Evolutionary conservation across 1,284 basidiomycete genomes (phyloP).

Genomic region (Malassezia nana): DNA sequence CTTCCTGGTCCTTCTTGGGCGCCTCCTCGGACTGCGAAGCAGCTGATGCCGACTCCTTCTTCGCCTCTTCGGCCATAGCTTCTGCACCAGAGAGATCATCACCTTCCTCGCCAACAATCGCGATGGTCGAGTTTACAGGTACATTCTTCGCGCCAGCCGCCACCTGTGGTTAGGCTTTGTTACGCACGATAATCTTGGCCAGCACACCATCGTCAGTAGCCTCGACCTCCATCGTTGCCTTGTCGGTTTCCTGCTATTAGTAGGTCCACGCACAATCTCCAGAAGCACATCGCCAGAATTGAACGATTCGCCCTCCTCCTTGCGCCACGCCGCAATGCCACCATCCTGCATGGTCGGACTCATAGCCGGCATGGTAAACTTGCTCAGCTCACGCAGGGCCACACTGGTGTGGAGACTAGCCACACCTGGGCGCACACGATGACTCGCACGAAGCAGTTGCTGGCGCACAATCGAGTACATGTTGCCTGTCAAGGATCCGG

Average conservation of each 20-base stretch:
- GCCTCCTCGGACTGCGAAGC: slow-evolving; percentile 36
- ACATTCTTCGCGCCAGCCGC: slow-evolving; percentile 77
- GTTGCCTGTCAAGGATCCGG: background rate
- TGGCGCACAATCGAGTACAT: slow-evolving; percentile 13
- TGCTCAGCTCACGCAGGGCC: slow-evolving; percentile 66
- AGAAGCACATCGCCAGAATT: slow-evolving; percentile 80
- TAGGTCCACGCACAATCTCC: slow-evolving; percentile 64
- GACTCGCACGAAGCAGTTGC: slow-evolving; percentile 4
- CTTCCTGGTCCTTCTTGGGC: background rate
- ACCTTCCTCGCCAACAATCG: slow-evolving; percentile 81
- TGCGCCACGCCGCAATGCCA: slow-evolving; percentile 94
- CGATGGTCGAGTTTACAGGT: slow-evolving; percentile 73
- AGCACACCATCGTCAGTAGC: slow-evolving; percentile 92
- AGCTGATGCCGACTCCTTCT: slow-evolving; percentile 32
- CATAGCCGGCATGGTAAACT: slow-evolving; percentile 95
- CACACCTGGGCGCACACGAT: background rate
- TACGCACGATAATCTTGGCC: slow-evolving; percentile 76
- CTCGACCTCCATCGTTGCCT: slow-evolving; percentile 98
- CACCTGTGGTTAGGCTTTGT: slow-evolving; percentile 59
- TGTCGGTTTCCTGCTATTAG: slow-evolving; percentile 80
- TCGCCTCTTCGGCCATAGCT: slow-evolving; percentile 60
- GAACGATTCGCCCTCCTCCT: slow-evolving; percentile 85
- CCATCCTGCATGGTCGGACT: slow-evolving; percentile 99
- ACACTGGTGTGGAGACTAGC: slow-evolving; percentile 51
- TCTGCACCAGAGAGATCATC: slow-evolving; percentile 78